These are phyloP conservation scores for Aspergillus pseudoviridinutans DNA, from an alignment of 2,329 filamentous ascomycete species.

Conservation along the genomic window DNA sequence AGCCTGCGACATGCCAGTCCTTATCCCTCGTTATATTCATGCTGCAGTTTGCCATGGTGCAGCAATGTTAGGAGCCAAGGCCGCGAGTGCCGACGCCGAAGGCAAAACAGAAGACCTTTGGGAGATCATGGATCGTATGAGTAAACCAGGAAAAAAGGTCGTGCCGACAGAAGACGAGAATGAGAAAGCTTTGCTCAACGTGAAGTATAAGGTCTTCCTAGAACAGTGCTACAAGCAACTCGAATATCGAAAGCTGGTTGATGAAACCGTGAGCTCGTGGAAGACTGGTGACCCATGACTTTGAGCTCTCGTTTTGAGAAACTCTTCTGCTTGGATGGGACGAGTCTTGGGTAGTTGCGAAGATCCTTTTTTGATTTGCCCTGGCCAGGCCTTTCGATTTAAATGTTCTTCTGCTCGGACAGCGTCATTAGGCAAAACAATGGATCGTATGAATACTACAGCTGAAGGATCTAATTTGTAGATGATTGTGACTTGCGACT, in stretches of 20 bases:
- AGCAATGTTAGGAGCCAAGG: conserved; percentile 96
- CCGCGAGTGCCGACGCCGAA: conserved; percentile 74
- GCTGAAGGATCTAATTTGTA: neutral
- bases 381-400: neutral
- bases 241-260: conserved; percentile 72
- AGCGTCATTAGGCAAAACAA: neutral
- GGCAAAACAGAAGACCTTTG: conserved; percentile 84
- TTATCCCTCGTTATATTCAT: conserved; percentile 90
- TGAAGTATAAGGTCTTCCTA: conserved; percentile 94
- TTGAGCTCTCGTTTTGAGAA: neutral
- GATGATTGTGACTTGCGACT: neutral
- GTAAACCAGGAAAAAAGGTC: conserved; percentile 83
- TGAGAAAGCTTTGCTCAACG: conserved; percentile 75
- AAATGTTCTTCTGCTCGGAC: neutral
- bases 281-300: conserved; percentile 7
- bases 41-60: conserved; percentile 97
- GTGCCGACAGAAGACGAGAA: conserved; percentile 66
- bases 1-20: conserved; percentile 83
- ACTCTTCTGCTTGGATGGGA: neutral
- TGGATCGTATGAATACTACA: neutral
- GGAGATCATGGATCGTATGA: conserved; percentile 97
- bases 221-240: conserved; percentile 87
- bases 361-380: neutral
- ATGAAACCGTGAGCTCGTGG: conserved; percentile 55
- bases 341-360: neutral